Conservation (phyloP, 257 asterid genomes). For the Ajuga chamaepitys region DNA sequence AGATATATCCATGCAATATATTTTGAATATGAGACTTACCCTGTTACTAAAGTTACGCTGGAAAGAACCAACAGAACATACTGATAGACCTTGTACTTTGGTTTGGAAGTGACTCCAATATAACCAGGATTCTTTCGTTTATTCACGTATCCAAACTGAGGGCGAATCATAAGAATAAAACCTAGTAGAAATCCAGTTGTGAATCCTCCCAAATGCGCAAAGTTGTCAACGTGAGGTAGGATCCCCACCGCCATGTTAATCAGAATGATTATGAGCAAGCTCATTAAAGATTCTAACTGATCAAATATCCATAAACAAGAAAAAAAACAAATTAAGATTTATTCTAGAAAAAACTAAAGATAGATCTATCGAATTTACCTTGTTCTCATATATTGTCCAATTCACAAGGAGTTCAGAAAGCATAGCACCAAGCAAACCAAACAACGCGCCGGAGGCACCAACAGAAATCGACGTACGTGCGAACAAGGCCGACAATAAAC, state of each 20-base stretch:
- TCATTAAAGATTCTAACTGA: constrained; percentile 57
- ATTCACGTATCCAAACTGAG: constrained; percentile 69
- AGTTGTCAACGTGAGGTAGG: constrained; percentile 95
- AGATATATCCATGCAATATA: too few relatives aligned
- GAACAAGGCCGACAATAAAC: constrained; percentile 58
- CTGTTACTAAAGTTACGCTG: constrained; percentile 28
- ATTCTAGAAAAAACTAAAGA: background rate
- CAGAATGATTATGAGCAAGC: constrained; percentile 55
- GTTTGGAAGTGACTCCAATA: constrained; percentile 33
- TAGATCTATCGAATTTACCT: constrained; percentile 25
- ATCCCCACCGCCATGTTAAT: constrained; percentile 83
- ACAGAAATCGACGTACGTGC: constrained; percentile 58
- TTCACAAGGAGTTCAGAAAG: constrained; percentile 75
- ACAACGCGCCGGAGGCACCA: constrained; percentile 92
- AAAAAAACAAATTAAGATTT: background rate
- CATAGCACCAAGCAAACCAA: constrained; percentile 88
- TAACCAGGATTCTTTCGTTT: constrained; percentile 28
- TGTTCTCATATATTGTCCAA: constrained; percentile 81
- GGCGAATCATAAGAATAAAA: constrained; percentile 67
- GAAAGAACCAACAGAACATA: constrained; percentile 37
- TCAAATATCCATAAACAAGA: background rate
- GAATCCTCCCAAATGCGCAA: constrained; percentile 95
- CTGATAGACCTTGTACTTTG: constrained; percentile 76
- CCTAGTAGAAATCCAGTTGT: constrained; percentile 72
- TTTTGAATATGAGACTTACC: constrained; percentile 43